phyloP scores from a whole-genome alignment of 805 yeast species.

The Kregervanrija delftensis region DNA sequence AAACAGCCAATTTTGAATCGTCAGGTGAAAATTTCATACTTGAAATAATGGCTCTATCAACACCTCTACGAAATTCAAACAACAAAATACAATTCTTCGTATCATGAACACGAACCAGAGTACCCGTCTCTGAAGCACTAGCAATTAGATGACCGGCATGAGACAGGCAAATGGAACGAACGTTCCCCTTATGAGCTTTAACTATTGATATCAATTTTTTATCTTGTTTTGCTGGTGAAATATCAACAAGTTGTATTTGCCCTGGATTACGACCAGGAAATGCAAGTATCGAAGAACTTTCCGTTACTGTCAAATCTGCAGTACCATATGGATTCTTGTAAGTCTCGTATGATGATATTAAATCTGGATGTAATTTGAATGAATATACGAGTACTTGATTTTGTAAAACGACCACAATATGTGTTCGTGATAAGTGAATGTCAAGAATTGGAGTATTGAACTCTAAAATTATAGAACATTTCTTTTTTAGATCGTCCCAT shows the following conservation, averaged over 20 bases:
- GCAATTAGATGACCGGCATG: conserved; percentile 65
- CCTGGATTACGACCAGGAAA: conserved; percentile 75
- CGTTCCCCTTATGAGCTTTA: conserved; percentile 66
- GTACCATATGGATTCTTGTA: conserved; percentile 55
- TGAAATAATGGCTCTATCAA: conserved; percentile 76
- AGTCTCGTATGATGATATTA: conserved; percentile 60
- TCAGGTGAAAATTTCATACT: conserved; percentile 80
- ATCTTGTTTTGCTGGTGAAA: conserved; percentile 58
- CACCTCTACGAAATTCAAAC: conserved; percentile 85
- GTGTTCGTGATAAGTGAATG: conserved; percentile 65
- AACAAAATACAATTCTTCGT: conserved; percentile 60
- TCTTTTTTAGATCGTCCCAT: conserved; percentile 87
- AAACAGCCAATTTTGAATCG: conserved; percentile 70
- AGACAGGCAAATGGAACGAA: conserved; percentile 58
- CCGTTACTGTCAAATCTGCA: conserved; percentile 38
- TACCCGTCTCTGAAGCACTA: conserved; percentile 77
- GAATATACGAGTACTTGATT: conserved; percentile 69
- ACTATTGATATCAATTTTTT: conserved; percentile 60
- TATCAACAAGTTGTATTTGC: conserved; percentile 74
- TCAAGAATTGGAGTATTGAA: conserved; percentile 70
- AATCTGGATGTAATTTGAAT: conserved; percentile 72
- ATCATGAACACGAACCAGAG: conserved; percentile 69
- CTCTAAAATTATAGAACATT: conserved; percentile 65
- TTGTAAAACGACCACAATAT: conserved; percentile 66
- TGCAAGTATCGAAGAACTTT: conserved; percentile 41